Evolutionary conservation across 257 asterid genomes (phyloP).

Genomic region (Capsicum rhomboideum): DNA sequence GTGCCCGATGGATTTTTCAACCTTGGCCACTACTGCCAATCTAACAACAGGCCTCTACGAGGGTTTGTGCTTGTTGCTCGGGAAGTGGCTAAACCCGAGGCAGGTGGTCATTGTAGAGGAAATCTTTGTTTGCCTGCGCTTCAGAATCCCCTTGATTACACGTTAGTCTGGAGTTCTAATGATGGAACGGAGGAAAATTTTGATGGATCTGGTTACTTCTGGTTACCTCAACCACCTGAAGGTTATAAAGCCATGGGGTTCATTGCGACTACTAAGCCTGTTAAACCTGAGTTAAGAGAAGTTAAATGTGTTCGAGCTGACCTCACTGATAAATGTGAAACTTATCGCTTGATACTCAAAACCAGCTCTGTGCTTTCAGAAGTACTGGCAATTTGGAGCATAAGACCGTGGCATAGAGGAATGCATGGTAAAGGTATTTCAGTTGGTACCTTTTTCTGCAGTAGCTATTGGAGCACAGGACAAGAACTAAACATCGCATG

Average conservation of each 20-base stretch:
- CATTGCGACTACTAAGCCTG: constrained; percentile 48
- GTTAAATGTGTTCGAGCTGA: constrained; percentile 70
- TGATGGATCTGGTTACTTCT: constrained; percentile 46
- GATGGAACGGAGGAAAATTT: constrained; percentile 41
- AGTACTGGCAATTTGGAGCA: constrained; percentile 41
- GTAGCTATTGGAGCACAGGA: constrained; percentile 21
- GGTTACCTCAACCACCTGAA: constrained; percentile 72
- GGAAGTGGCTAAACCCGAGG: constrained; percentile 18
- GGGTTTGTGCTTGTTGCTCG: constrained; percentile 80
- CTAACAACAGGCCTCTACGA: constrained; percentile 55
- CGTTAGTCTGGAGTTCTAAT: constrained; percentile 63
- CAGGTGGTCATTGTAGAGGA: constrained; percentile 2
- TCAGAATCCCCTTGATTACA: constrained; percentile 51
- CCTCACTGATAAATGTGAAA: constrained; percentile 65
- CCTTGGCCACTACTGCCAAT: constrained; percentile 78
- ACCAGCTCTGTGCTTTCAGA: constrained; percentile 30
- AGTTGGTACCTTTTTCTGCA: constrained; percentile 64
- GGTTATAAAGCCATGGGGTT: constrained; percentile 79
- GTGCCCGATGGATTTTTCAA: constrained; percentile 63
- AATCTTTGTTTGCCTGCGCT: constrained; percentile 38
- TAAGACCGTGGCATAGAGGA: constrained; percentile 66
- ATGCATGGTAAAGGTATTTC: constrained; percentile 60
- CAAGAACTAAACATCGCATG: constrained; percentile 51
- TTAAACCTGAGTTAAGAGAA: constrained; percentile 52
- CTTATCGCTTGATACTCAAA: constrained; percentile 26